Evolutionary conservation across 2,329 filamentous ascomycete genomes (phyloP).

Genomic region (Truncatella angustata): DNA sequence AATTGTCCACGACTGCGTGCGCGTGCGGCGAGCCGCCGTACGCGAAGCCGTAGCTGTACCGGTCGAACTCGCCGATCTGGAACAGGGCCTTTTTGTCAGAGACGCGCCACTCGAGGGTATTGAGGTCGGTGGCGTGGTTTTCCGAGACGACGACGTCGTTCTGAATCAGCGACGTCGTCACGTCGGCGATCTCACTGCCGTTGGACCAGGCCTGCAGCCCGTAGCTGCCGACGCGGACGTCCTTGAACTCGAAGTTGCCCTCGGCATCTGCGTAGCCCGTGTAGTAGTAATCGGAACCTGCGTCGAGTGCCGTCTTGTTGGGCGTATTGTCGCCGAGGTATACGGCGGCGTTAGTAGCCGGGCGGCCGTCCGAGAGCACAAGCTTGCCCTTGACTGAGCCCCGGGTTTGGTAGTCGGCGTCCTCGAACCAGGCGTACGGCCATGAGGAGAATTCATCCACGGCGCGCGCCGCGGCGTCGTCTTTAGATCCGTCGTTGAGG

Average conservation of each 20-base stretch:
- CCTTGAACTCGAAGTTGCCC: conserved; percentile 40
- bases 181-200: conserved; percentile 40
- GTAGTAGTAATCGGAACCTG: conserved; percentile 49
- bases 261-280: conserved; percentile 40
- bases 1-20: conserved; percentile 42
- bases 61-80: conserved; percentile 48
- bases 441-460: conserved; percentile 40
- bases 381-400: conserved; percentile 43
- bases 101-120: conserved; percentile 38
- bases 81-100: conserved; percentile 40
- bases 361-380: conserved; percentile 43
- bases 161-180: conserved; percentile 40
- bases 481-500: conserved; percentile 44
- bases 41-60: conserved; percentile 41
- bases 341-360: conserved; percentile 45
- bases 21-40: conserved; percentile 40
- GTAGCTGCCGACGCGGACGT: conserved; percentile 43
- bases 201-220: conserved; percentile 50
- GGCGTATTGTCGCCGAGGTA: conserved; percentile 48
- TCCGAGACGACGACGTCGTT: conserved; percentile 38
- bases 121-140: conserved; percentile 33
- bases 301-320: conserved; percentile 43
- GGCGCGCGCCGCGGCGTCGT: conserved; percentile 38
- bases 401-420: conserved; percentile 45
- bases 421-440: conserved; percentile 48